Evolutionary conservation across 257 asterid genomes (phyloP).

Genomic region (Petunia secreta): DNA sequence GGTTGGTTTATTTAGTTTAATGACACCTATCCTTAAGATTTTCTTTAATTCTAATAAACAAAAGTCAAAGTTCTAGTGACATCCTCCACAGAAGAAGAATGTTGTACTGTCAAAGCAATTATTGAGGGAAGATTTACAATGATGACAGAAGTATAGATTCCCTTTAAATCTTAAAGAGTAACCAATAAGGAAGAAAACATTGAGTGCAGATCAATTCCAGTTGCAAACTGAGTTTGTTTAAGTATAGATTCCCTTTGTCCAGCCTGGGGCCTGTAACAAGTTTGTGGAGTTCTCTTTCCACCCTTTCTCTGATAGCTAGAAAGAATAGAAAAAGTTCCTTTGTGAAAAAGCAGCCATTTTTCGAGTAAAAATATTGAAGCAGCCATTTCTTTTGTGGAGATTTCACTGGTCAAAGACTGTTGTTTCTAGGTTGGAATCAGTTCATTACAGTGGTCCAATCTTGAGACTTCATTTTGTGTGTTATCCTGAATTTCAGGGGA

Average conservation of each 20-base stretch:
- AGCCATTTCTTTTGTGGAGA: background rate
- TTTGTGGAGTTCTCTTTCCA: background rate
- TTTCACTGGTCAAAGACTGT: slow-evolving; percentile 1
- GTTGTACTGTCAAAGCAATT: background rate
- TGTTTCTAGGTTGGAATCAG: background rate
- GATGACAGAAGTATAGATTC: background rate
- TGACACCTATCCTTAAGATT: background rate
- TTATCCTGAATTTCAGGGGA: background rate
- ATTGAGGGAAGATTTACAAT: background rate
- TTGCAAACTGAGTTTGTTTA: background rate
- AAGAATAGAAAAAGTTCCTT: background rate
- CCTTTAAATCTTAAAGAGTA: background rate
- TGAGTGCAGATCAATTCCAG: background rate
- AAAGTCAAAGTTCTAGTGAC: too few relatives aligned
- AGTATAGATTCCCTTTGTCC: background rate
- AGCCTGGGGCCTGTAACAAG: slow-evolving; percentile 15
- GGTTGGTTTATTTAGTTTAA: too few relatives aligned
- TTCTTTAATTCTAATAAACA: too few relatives aligned
- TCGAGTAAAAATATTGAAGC: background rate
- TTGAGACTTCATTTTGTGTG: background rate
- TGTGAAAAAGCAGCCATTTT: background rate
- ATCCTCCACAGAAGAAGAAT: too few relatives aligned
- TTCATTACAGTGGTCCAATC: background rate
- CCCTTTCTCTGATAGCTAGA: background rate
- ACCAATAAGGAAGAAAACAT: background rate